These are phyloP conservation scores for Starmerella khaoyaiensis DNA, from an alignment of 805 yeast genomes.

Conservation along the genomic window DNA sequence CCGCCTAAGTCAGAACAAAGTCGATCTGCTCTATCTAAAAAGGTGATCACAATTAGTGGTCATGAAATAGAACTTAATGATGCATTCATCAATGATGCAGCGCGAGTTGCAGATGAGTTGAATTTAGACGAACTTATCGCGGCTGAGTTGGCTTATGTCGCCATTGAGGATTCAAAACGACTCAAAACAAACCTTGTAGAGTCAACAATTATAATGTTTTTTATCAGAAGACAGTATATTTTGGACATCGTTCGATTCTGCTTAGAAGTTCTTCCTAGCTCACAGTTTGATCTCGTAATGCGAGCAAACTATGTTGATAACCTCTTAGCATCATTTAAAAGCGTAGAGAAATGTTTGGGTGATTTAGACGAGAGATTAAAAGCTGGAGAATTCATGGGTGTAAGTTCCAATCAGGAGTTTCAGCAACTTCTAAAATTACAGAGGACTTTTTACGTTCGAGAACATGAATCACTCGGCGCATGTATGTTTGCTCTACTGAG, in stretches of 20 bases:
- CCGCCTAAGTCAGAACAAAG: slow-evolving; percentile 31
- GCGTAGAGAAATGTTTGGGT: slow-evolving; percentile 44
- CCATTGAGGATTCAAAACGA: slow-evolving; percentile 31
- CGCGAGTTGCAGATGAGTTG: slow-evolving; percentile 48
- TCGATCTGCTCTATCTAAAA: slow-evolving; percentile 26
- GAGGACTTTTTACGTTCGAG: slow-evolving; percentile 47
- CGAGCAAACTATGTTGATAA: slow-evolving; percentile 29
- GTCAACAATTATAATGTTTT: slow-evolving; percentile 53
- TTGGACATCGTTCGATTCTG: slow-evolving; percentile 33
- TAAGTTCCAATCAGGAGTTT: slow-evolving; percentile 33
- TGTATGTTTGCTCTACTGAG: slow-evolving; percentile 37
- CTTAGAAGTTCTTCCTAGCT: slow-evolving; percentile 11
- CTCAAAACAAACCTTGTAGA: slow-evolving; percentile 28
- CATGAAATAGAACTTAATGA: slow-evolving; percentile 49
- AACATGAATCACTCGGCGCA: slow-evolving; percentile 63
- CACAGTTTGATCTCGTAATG: neutral
- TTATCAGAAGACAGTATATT: slow-evolving; percentile 58
- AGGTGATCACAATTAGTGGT: slow-evolving; percentile 38
- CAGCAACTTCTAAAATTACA: slow-evolving; percentile 42
- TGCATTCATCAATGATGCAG: slow-evolving; percentile 48
- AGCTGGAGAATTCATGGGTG: slow-evolving; percentile 41
- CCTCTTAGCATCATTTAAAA: slow-evolving; percentile 42
- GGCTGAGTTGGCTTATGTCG: slow-evolving; percentile 51
- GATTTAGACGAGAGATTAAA: slow-evolving; percentile 39
- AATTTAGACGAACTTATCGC: slow-evolving; percentile 64